Percentiles rank a stretch among this genome's conserved stretches.
Evolutionary conservation across 139 green algal species (phyloP).

Genomic region (Chlamydomonas asymmetrica): DNA sequence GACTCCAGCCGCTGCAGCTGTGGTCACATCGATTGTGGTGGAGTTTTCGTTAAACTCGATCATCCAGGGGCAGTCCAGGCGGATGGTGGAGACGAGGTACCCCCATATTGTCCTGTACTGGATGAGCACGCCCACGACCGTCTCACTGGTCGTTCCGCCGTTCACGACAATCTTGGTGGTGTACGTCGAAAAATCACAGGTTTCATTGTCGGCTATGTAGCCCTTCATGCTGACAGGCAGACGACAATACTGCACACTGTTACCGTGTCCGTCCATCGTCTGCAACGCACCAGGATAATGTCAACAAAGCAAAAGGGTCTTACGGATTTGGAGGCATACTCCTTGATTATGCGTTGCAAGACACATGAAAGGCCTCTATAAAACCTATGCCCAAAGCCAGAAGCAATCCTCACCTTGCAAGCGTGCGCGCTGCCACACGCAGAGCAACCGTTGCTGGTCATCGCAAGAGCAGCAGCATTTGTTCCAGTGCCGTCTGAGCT

Average conservation of each 20-base stretch:
- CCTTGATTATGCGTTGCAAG: neutral
- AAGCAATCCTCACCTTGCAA: slow-evolving; percentile 2
- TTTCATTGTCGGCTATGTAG: slow-evolving; percentile 8
- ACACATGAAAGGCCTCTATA: neutral
- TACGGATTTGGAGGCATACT: neutral
- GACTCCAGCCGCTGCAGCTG: neutral
- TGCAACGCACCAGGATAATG: neutral
- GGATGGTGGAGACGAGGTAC: slow-evolving; percentile 14
- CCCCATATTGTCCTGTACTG: slow-evolving; percentile 2
- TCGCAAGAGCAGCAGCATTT: neutral
- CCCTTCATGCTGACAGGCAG: slow-evolving; percentile 13
- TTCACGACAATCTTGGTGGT: neutral
- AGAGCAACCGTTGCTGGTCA: no score
- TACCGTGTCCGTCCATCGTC: slow-evolving; percentile 22
- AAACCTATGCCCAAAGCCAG: neutral
- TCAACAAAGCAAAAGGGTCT: neutral
- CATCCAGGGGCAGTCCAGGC: slow-evolving; percentile 29
- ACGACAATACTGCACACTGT: slow-evolving; percentile 18
- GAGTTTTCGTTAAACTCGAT: slow-evolving; percentile 15
- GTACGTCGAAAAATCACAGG: neutral
- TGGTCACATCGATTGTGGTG: neutral
- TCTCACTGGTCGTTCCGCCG: neutral
- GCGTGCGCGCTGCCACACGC: neutral
- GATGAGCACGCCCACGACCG: slow-evolving; percentile 17
- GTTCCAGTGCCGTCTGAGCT: neutral